Conservation (phyloP, 768 basidiomycete genomes). For the Phylloporus scabripes region DNA sequence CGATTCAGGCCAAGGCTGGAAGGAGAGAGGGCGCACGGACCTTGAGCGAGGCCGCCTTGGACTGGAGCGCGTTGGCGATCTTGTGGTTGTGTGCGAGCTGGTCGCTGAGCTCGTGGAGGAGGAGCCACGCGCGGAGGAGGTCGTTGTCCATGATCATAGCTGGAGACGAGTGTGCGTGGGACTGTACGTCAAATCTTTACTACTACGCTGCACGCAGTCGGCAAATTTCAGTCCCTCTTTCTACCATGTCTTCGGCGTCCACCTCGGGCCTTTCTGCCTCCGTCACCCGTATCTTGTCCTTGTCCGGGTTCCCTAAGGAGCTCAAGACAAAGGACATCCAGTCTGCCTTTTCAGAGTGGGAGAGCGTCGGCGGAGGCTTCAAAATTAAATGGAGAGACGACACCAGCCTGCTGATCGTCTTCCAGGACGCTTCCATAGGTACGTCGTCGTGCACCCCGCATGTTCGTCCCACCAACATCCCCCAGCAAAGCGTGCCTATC, state of each 20-base stretch:
- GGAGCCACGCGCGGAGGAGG: conserved; percentile 68
- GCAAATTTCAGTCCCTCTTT: conserved; percentile 23
- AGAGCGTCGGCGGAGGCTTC: conserved; percentile 82
- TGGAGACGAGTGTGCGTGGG: not conserved
- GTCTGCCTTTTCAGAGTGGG: conserved; percentile 84
- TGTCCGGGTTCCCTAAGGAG: conserved; percentile 91
- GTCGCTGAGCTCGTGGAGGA: conserved; percentile 76
- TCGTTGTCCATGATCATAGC: conserved; percentile 58
- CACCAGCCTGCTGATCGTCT: conserved; percentile 91
- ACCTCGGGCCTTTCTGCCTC: conserved; percentile 86
- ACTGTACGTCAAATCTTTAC: not conserved
- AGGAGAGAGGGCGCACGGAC: conserved; percentile 35
- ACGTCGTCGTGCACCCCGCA: conserved; percentile 35
- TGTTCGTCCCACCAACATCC: not conserved
- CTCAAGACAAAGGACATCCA: conserved; percentile 98
- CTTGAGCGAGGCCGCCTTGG: conserved; percentile 69
- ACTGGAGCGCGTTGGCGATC: conserved; percentile 60
- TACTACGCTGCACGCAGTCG: conserved; percentile 21
- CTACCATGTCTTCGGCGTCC: conserved; percentile 54
- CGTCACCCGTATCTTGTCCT: conserved; percentile 89
- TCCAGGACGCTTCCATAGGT: conserved; percentile 87
- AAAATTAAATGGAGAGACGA: conserved; percentile 99
- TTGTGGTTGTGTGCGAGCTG: conserved; percentile 81
- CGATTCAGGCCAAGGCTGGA: conserved; percentile 9
- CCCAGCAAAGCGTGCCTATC: conserved; percentile 47